Evolutionary conservation across 345 rosid genomes (phyloP).

Genomic region (Eucalyptus brandiana): DNA sequence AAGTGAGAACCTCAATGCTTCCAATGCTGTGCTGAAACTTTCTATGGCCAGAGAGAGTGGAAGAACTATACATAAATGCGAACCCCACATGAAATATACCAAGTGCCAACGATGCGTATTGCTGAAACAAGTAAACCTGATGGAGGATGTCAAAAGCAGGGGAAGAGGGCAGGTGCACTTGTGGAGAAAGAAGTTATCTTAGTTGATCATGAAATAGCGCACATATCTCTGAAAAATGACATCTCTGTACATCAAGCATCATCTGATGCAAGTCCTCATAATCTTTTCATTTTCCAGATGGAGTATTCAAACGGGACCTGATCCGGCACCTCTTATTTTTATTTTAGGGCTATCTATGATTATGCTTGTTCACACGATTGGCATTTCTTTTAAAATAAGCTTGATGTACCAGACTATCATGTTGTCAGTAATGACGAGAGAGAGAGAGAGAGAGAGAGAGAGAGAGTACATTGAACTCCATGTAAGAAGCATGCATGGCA

Average conservation of each 20-base stretch:
- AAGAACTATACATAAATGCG: not conserved
- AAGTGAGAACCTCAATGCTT: not conserved
- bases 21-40: not conserved
- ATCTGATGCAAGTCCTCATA: not conserved
- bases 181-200: not conserved
- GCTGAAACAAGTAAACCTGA: not conserved
- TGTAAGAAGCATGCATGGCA: constrained; percentile 96
- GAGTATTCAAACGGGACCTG: not conserved
- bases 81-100: not conserved
- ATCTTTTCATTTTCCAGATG: not conserved
- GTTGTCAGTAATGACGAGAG: not conserved
- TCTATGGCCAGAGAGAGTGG: not conserved
- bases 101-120: not conserved
- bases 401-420: not conserved
- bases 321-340: not conserved
- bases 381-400: not conserved
- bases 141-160: not conserved
- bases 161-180: not conserved
- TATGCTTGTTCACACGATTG: not conserved
- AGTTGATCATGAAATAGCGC: not conserved
- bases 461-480: constrained; percentile 80
- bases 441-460: not conserved
- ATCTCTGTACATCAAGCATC: not conserved
- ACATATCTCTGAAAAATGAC: not conserved
- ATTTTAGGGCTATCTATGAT: not conserved